phyloP scores from a whole-genome alignment of 768 basidiomycete species.

The Myochromella boudieri region DNA sequence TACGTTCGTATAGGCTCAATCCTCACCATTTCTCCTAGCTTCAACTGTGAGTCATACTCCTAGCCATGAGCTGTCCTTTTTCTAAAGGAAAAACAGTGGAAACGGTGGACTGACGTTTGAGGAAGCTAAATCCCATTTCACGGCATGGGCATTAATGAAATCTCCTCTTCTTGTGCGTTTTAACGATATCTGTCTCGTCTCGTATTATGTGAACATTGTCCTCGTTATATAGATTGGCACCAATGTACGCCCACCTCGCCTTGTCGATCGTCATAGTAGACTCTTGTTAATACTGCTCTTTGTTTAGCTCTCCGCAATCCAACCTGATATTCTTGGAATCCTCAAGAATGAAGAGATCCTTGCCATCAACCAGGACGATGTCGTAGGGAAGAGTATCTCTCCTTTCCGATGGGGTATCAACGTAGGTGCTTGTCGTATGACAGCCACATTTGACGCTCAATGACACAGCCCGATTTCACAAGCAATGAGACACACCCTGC shows the following conservation, averaged over 20 bases:
- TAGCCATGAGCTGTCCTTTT: background rate
- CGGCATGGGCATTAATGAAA: slow-evolving; percentile 72
- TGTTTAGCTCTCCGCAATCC: slow-evolving; percentile 43
- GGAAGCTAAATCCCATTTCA: slow-evolving; percentile 69
- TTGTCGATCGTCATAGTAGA: background rate
- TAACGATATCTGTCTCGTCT: background rate
- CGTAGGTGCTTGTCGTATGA: slow-evolving; percentile 30
- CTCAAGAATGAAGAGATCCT: slow-evolving; percentile 64
- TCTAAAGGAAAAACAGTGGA: slow-evolving; percentile 37
- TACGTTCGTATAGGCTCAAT: background rate
- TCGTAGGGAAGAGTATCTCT: slow-evolving; percentile 57
- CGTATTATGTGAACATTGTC: background rate
- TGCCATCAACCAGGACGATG: slow-evolving; percentile 69
- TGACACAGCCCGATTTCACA: slow-evolving; percentile 40
- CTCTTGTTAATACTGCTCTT: background rate
- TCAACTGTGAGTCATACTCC: slow-evolving; percentile 42
- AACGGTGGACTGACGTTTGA: slow-evolving; percentile 63
- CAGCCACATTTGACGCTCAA: background rate
- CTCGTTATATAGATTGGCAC: slow-evolving; percentile 13
- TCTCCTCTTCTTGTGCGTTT: slow-evolving; percentile 48
- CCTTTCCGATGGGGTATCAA: slow-evolving; percentile 73
- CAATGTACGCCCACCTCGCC: slow-evolving; percentile 7
- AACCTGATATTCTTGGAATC: slow-evolving; percentile 50
- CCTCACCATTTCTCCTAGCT: slow-evolving; percentile 44
- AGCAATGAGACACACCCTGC: slow-evolving; percentile 50